phyloP scores from a whole-genome alignment of 2,329 filamentous ascomycete species.

The Arthroderma sp. region DNA sequence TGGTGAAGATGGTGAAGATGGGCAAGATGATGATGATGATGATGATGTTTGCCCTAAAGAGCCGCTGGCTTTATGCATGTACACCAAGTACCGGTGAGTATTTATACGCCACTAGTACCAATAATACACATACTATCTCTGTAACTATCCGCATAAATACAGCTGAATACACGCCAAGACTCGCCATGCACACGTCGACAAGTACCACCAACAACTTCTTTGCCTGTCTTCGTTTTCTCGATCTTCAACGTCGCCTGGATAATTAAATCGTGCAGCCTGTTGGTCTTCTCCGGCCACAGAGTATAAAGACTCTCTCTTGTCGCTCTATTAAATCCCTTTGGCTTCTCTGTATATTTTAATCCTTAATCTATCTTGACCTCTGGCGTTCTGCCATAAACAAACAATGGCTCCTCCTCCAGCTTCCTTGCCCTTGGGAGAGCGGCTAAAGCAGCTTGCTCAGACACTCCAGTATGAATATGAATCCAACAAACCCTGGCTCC shows the following conservation, averaged over 20 bases:
- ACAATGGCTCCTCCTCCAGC: constrained; percentile 60
- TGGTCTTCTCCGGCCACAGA: not conserved
- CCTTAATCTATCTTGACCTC: not conserved
- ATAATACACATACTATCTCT: too few species aligned
- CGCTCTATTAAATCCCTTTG: constrained; percentile 1
- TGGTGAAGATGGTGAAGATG: too few species aligned
- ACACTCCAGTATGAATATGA: constrained; percentile 74
- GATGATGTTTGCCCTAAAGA: too few species aligned
- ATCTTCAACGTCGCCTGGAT: not conserved
- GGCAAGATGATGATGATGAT: too few species aligned
- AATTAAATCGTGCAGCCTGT: not conserved
- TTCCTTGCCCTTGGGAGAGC: constrained; percentile 56
- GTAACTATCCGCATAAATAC: too few species aligned
- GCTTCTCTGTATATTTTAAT: not conserved
- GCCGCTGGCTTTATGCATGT: too few species aligned
- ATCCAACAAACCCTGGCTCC: constrained; percentile 13
- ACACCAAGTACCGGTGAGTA: too few species aligned
- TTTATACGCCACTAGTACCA: too few species aligned
- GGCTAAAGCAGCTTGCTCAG: constrained; percentile 65
- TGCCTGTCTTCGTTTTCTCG: not conserved
- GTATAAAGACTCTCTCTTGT: not conserved
- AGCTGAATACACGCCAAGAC: not conserved
- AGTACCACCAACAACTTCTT: not conserved
- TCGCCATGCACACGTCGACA: not conserved
- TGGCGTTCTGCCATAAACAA: not conserved